phyloP scores from a whole-genome alignment of 805 yeast species.

The Wickerhamiella cacticola region DNA sequence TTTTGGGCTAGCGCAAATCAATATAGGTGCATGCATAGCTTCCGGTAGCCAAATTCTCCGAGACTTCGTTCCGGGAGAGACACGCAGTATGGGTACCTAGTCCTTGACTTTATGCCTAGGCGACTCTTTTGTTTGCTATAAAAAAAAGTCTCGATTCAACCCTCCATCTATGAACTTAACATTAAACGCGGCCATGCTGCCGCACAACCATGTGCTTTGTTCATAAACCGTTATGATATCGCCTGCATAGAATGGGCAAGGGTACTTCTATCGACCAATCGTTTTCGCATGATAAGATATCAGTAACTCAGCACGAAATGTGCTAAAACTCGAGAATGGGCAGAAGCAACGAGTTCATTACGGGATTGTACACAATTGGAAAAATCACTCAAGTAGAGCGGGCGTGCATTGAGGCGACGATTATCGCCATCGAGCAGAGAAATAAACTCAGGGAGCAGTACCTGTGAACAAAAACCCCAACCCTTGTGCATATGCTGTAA shows the following conservation, averaged over 20 bases:
- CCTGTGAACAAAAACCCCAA: neutral
- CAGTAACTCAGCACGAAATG: too few species aligned
- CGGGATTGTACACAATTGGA: neutral
- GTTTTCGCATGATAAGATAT: slow-evolving; percentile 1
- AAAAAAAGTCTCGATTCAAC: too few species aligned
- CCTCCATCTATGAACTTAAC: too few species aligned
- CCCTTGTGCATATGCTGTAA: slow-evolving; percentile 5
- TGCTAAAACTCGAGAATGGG: neutral
- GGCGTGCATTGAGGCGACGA: neutral
- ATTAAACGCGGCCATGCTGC: too few species aligned
- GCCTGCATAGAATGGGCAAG: slow-evolving; percentile 5
- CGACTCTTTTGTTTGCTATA: too few species aligned
- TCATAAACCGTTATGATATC: neutral
- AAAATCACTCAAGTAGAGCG: neutral
- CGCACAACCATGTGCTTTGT: neutral
- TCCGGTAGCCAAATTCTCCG: too few species aligned
- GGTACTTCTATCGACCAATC: slow-evolving; percentile 5
- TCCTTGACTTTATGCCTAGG: too few species aligned
- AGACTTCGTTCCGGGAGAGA: too few species aligned
- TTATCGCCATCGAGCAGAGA: too few species aligned
- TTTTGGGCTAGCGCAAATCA: too few species aligned
- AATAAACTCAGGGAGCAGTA: neutral
- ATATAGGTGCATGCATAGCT: too few species aligned
- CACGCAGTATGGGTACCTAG: too few species aligned
- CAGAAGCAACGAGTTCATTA: neutral